Evolutionary conservation across 176 grass and related monocot species (phyloP), one percentile per base, ranked within the genome.

Genomic region (Dactylis glomerata): DNA sequence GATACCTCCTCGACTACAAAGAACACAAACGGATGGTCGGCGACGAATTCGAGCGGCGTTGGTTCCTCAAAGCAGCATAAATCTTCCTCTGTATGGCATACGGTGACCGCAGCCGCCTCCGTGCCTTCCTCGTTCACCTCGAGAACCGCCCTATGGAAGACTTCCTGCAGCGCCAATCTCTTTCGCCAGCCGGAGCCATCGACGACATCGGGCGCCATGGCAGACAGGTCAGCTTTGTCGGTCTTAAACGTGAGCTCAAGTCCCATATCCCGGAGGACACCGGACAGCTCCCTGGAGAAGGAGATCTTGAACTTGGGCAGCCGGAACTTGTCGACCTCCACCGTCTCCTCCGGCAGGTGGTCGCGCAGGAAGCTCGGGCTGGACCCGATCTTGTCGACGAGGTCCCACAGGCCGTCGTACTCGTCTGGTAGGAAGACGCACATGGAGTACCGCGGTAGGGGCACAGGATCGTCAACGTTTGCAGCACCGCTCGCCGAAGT

Each of bases 381-480:
- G 62, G 77, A 81, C 23, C 34, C 24, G 1, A 87, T 61, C 38
- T 42, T 54, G 10, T 66, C 22, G 10, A 65, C 19, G 6, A 87
- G 61, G 10, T 22, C 8, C 40, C 28, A 20, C 8, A 81, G 24
- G 23, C 77, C 85, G 50, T 81, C 55, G 45, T 5, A 31, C 38
- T 5, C 3, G 26, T 80, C 30, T 11, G 85, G 85, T 12, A 87
- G 68, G 69, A 81, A 65, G 17, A 87, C 75, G 13, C 49, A 62
- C 85, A 87, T 81, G 27, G 78, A 81, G 26, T 54, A 54, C 46
- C 46, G 15, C 46, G 46, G 46, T 15, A 49, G 46, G 16, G 46
- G 46, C 5, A 49, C 46, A 4, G 46, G 19, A 22, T 19, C 51
- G 19, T 22, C 3, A 49, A 17, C 46, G 46, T 49, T 17, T 15